These are phyloP conservation scores for Stephanocyclus meneghinianus DNA, from an alignment of 352 stramenopile genomes.

Conservation along the genomic window DNA sequence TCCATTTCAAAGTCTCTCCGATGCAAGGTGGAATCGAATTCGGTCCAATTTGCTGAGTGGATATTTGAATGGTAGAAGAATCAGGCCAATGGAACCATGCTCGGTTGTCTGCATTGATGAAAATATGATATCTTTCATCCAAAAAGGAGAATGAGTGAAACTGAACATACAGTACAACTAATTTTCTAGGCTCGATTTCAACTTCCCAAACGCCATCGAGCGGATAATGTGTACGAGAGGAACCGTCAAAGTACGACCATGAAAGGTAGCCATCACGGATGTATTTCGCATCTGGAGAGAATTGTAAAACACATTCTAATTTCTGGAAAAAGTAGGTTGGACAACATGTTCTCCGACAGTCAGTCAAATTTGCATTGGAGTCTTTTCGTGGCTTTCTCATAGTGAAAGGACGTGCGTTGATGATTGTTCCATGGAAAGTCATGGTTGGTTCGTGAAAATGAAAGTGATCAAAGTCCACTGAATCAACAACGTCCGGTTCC, in stretches of 20 bases:
- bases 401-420: not conserved
- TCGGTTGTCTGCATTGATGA: slow-evolving; percentile 6
- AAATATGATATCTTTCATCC: slow-evolving; percentile 10
- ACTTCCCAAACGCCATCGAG: slow-evolving; percentile 59
- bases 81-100: slow-evolving; percentile 11
- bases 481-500: not conserved
- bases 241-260: slow-evolving; percentile 1
- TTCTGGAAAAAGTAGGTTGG: slow-evolving; percentile 7
- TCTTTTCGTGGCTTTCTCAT: not conserved
- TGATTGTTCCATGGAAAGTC: slow-evolving; percentile 18
- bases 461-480: slow-evolving; percentile 2
- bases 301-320: slow-evolving; percentile 20
- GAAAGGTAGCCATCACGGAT: slow-evolving; percentile 23
- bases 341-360: not conserved
- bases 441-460: slow-evolving; percentile 21
- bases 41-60: slow-evolving; percentile 9
- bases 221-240: slow-evolving; percentile 24
- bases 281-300: slow-evolving; percentile 21
- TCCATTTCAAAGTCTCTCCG: slow-evolving; percentile 46
- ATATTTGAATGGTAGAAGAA: slow-evolving; percentile 3
- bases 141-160: slow-evolving; percentile 21
- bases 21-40: slow-evolving; percentile 26
- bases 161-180: slow-evolving; percentile 38
- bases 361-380: not conserved
- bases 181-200: slow-evolving; percentile 9